These are phyloP conservation scores for Rhizophagus sp. DNA, from an alignment of 192 early-diverging fungal species.

Conservation along the genomic window DNA sequence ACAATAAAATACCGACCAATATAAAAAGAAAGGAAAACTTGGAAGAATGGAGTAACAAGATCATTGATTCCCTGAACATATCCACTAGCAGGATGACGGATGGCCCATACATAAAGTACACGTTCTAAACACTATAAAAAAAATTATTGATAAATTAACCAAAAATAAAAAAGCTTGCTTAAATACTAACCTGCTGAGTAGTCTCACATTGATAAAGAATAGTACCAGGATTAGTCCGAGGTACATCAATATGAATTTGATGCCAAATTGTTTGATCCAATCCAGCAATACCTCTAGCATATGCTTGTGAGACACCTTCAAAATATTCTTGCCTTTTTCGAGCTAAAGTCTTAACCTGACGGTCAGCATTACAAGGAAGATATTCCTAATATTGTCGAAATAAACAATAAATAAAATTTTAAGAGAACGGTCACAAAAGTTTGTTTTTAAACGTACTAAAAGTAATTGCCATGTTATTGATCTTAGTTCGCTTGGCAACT, in stretches of 20 bases:
- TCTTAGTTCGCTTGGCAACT: slow-evolving; percentile 80
- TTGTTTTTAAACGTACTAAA: slow-evolving; percentile 53
- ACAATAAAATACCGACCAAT: slow-evolving; percentile 47
- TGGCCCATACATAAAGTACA: slow-evolving; percentile 96
- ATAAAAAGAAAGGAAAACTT: slow-evolving; percentile 81
- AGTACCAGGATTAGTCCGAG: slow-evolving; percentile 85
- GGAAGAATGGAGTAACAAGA: slow-evolving; percentile 93
- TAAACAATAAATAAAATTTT: not conserved
- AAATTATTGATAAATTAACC: not conserved
- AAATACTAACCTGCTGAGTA: slow-evolving; percentile 72
- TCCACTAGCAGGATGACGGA: slow-evolving; percentile 96
- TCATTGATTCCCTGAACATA: slow-evolving; percentile 99
- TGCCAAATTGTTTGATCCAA: slow-evolving; percentile 89
- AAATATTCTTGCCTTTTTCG: slow-evolving; percentile 93
- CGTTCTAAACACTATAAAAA: slow-evolving; percentile 76
- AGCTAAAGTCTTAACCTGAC: slow-evolving; percentile 76
- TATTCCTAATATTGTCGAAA: slow-evolving; percentile 64
- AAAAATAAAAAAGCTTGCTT: not conserved
- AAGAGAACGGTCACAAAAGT: not conserved
- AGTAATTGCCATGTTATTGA: slow-evolving; percentile 92
- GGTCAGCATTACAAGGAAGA: slow-evolving; percentile 84
- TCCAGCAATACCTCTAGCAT: slow-evolving; percentile 70
- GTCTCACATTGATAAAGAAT: slow-evolving; percentile 77
- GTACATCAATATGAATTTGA: slow-evolving; percentile 96
- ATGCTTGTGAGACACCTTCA: slow-evolving; percentile 84